Evolutionary conservation across 352 stramenopile genomes (phyloP).

Genomic region (Phytophthora fragariaefolia): DNA sequence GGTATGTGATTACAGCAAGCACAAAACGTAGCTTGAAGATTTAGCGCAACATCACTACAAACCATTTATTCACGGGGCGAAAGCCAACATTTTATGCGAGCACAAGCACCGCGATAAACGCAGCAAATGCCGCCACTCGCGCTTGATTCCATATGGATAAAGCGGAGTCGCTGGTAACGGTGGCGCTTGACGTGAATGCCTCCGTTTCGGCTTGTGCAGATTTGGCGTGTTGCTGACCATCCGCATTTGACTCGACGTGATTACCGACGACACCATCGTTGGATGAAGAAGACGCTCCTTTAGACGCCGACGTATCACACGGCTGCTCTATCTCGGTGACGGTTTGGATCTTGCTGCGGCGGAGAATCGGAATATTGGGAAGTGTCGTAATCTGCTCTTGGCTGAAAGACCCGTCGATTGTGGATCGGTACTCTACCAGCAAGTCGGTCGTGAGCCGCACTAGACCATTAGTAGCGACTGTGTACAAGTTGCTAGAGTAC

Average conservation of each 20-base stretch:
- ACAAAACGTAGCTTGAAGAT: too few species aligned
- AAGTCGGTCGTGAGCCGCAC: slow-evolving; percentile 49
- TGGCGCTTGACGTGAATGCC: slow-evolving; percentile 8
- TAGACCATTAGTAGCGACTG: slow-evolving; percentile 46
- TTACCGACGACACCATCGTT: background rate
- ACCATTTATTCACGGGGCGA: too few species aligned
- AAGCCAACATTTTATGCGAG: slow-evolving; percentile 11
- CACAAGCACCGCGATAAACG: slow-evolving; percentile 2
- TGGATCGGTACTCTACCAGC: slow-evolving; percentile 46
- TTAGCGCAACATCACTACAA: too few species aligned
- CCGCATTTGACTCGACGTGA: background rate
- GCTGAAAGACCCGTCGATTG: slow-evolving; percentile 25
- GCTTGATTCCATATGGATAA: background rate
- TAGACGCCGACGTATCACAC: background rate
- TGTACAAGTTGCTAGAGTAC: slow-evolving; percentile 46
- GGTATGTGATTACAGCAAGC: too few species aligned
- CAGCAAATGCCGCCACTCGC: background rate
- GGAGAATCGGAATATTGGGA: slow-evolving; percentile 18
- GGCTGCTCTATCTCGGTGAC: slow-evolving; percentile 12
- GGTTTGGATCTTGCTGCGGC: background rate
- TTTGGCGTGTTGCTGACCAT: slow-evolving; percentile 4
- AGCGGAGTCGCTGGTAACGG: slow-evolving; percentile 8
- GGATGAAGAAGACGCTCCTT: background rate
- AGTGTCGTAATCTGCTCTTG: slow-evolving; percentile 22
- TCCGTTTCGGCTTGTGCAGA: background rate